These are phyloP conservation scores for Beta lomatogona DNA, from an alignment of 179 eudicot species.

Conservation along the genomic window DNA sequence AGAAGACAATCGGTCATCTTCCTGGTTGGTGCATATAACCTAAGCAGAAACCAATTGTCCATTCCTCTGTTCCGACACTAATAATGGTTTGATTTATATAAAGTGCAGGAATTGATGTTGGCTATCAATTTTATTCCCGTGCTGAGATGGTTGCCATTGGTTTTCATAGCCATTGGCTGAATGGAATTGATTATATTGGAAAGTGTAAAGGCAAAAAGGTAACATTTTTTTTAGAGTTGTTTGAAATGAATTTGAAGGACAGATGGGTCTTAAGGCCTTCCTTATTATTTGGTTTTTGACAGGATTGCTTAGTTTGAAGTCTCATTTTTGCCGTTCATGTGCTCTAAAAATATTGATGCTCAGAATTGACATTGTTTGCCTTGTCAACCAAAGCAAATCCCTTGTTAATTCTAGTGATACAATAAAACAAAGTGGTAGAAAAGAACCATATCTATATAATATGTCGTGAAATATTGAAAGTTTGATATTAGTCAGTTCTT, in stretches of 20 bases:
- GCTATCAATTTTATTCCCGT: constrained; percentile 44
- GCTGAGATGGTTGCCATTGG: constrained; percentile 49
- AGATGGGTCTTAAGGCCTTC: not conserved
- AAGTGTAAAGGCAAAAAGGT: constrained; percentile 29
- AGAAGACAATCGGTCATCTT: constrained; percentile 35
- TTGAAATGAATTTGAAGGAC: not conserved
- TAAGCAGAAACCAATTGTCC: not conserved
- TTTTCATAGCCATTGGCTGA: constrained; percentile 44
- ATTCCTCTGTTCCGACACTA: not conserved
- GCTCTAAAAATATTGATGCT: not conserved
- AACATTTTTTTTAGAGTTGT: constrained; percentile 7
- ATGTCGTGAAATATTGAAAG: not conserved
- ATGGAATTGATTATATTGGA: constrained; percentile 44
- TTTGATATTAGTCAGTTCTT: not conserved
- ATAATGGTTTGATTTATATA: not conserved
- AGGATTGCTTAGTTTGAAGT: not conserved
- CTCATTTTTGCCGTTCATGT: not conserved
- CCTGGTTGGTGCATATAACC: constrained; percentile 39
- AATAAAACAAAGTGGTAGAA: not conserved
- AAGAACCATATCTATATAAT: not conserved
- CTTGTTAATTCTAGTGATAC: not conserved
- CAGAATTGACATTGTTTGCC: not conserved
- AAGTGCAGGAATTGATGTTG: constrained; percentile 44
- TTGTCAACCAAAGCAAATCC: not conserved
- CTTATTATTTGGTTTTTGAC: not conserved